phyloP scores from a whole-genome alignment of 1,139 yeast genomes.

The Petasospora fabianii region DNA sequence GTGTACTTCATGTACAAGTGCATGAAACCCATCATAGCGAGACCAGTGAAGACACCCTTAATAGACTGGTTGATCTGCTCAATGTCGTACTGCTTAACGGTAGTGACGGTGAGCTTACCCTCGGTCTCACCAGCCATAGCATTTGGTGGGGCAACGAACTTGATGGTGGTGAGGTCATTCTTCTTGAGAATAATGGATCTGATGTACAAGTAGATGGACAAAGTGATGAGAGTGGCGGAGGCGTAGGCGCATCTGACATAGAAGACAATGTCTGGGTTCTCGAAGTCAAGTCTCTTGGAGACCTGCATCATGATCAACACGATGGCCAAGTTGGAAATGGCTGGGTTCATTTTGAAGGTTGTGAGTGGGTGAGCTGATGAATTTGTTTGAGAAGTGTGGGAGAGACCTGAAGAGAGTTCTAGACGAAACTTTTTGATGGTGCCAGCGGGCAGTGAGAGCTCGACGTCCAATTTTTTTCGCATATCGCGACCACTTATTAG shows the following conservation, averaged over 20 bases:
- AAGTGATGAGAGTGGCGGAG: constrained; percentile 61
- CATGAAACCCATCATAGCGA: constrained; percentile 99
- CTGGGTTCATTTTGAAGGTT: constrained; percentile 62
- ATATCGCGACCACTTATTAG: not conserved
- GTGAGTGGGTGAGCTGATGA: not conserved
- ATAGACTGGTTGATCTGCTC: constrained; percentile 76
- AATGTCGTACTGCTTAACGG: constrained; percentile 92
- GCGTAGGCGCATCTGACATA: constrained; percentile 76
- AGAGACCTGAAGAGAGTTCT: not conserved
- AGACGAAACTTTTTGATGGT: not conserved
- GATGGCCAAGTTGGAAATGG: constrained; percentile 77
- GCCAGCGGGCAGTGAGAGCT: too few species aligned
- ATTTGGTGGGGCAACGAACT: constrained; percentile 84
- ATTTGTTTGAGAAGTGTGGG: not conserved
- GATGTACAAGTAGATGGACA: constrained; percentile 63
- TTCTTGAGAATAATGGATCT: constrained; percentile 60
- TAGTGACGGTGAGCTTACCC: constrained; percentile 74
- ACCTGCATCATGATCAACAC: constrained; percentile 98
- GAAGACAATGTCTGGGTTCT: constrained; percentile 70
- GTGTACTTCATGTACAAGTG: constrained; percentile 97
- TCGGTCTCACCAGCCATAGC: constrained; percentile 75
- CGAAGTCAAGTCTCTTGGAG: constrained; percentile 85
- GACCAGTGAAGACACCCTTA: constrained; percentile 79
- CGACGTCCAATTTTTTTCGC: not conserved
- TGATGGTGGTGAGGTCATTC: constrained; percentile 89